Percentiles rank a stretch among this genome's conserved stretches.
phyloP scores from a whole-genome alignment of 169 alveolate genomes.

The Plasmodium fragile region DNA sequence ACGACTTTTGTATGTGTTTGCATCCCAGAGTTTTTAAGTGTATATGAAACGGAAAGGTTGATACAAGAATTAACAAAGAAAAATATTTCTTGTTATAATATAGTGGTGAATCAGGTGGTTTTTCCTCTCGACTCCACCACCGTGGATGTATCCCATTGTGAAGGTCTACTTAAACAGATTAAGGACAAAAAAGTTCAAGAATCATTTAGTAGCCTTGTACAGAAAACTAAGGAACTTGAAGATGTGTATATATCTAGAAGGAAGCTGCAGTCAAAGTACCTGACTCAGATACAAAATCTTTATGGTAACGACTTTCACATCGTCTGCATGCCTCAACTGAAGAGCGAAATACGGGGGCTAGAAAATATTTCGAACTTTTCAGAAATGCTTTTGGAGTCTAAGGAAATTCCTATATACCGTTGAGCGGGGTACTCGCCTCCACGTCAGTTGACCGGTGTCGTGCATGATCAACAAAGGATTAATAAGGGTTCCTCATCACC shows the following conservation, averaged over 20 bases:
- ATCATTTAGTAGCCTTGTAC: slow-evolving; percentile 6
- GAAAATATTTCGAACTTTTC: slow-evolving; percentile 80
- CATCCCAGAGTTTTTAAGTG: slow-evolving; percentile 98
- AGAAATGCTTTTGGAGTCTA: slow-evolving; percentile 79
- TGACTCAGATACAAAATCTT: slow-evolving; percentile 94
- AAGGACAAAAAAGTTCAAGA: slow-evolving; percentile 13
- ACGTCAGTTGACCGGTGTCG: neutral
- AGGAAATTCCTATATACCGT: slow-evolving; percentile 79
- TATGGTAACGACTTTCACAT: slow-evolving; percentile 97
- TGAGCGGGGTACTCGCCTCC: neutral
- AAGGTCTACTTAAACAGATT: slow-evolving; percentile 3
- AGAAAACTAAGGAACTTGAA: slow-evolving; percentile 80
- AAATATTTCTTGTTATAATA: slow-evolving; percentile 96
- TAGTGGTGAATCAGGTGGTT: slow-evolving; percentile 97
- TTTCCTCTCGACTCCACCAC: slow-evolving; percentile 88
- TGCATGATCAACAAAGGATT: no score
- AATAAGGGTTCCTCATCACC: neutral
- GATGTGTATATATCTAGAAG: slow-evolving; percentile 83
- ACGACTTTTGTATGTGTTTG: slow-evolving; percentile 99
- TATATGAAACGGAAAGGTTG: slow-evolving; percentile 98
- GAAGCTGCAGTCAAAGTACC: slow-evolving; percentile 96
- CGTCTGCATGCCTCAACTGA: slow-evolving; percentile 89
- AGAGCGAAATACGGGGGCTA: slow-evolving; percentile 92
- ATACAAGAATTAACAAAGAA: slow-evolving; percentile 96
- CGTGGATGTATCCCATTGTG: slow-evolving; percentile 26